phyloP scores from a whole-genome alignment of 2,329 filamentous ascomycete genomes.

The Tolypocladium tropicale region DNA sequence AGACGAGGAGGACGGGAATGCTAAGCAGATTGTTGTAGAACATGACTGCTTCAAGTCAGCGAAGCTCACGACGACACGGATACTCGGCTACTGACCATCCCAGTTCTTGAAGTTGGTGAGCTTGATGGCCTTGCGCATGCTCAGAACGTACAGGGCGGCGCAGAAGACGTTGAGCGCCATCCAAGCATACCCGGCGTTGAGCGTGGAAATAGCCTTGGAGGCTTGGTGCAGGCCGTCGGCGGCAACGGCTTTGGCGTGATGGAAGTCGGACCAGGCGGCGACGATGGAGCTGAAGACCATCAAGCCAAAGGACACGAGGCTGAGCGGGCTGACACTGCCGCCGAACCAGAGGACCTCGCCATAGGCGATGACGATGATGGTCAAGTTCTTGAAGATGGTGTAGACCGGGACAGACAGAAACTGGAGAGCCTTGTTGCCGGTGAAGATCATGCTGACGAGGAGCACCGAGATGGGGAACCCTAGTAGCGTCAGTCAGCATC shows the following conservation, averaged over 20 bases:
- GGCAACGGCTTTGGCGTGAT: slow-evolving; percentile 63
- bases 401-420: slow-evolving; percentile 97
- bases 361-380: slow-evolving; percentile 96
- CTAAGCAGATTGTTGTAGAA: slow-evolving; percentile 99
- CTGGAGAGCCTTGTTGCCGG: slow-evolving; percentile 87
- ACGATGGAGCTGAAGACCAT: slow-evolving; percentile 95
- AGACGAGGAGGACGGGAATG: slow-evolving; percentile 78
- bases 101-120: slow-evolving; percentile 99
- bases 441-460: slow-evolving; percentile 98
- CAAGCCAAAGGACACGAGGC: slow-evolving; percentile 85
- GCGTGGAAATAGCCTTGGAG: slow-evolving; percentile 68
- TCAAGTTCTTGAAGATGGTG: slow-evolving; percentile 99
- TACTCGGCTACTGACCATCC: slow-evolving; percentile 63
- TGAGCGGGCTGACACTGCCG: slow-evolving; percentile 76
- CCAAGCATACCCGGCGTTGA: slow-evolving; percentile 95
- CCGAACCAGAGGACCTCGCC: slow-evolving; percentile 98
- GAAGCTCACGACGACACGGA: not conserved
- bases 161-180: slow-evolving; percentile 97
- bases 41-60: slow-evolving; percentile 62
- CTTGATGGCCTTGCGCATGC: slow-evolving; percentile 98
- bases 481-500: slow-evolving; percentile 21
- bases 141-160: slow-evolving; percentile 78
- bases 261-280: slow-evolving; percentile 95
- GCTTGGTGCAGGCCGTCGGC: slow-evolving; percentile 49
- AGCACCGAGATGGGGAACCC: slow-evolving; percentile 96